Evolutionary conservation across 2,329 filamentous ascomycete genomes (phyloP), one percentile per base, ranked within the genome.

Genomic region (Fusarium sp.): DNA sequence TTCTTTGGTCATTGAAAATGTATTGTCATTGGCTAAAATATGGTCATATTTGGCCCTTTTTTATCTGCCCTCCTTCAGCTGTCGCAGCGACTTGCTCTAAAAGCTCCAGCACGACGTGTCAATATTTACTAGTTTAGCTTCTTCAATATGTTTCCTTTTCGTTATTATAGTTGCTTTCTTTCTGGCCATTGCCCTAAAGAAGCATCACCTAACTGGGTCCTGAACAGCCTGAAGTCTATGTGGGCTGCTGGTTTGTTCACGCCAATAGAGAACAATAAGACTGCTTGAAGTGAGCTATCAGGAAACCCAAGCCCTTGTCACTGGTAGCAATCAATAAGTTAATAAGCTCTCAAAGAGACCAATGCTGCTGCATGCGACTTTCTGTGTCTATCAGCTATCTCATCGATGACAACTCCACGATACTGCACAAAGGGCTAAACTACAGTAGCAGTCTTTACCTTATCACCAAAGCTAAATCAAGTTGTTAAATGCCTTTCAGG

Each of bases 321-420:
- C 33, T 7, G 31, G 41, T 49, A n/a, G 20, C 6, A 22, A 5
- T 13, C 26, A 47, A 22, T 4, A 18, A 20, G 4, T 8, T 2
- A 14, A 3, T 15, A 36, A 26, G 18, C 20, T 26, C 4, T 11
- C 4, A 13, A 14, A 15, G n/a, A 8, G 7, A 28, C 26, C 6
- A 36, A n/a, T 28, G 4, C 20, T 36, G 1, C 20, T 15, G 17
- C 4, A 22, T 7, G 7, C 2, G 0, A 35, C 12, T 17, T 26
- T 17, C 28, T 26, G 7, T 5, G 1, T 9, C 15, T 26, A 5
- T 1, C 0, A 47, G 0, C 1, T 35, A 1, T 2, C 5, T 13
- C 9, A 20, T 7, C 6, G 6, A 6, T 26, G 11, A 8, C 5
- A 10, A n/a, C 8, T 38, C 18, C 26, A 3, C 1, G 1, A 63